Evolutionary conservation across 208 protist species (phyloP).

Genomic region (Leishmania tropica): DNA sequence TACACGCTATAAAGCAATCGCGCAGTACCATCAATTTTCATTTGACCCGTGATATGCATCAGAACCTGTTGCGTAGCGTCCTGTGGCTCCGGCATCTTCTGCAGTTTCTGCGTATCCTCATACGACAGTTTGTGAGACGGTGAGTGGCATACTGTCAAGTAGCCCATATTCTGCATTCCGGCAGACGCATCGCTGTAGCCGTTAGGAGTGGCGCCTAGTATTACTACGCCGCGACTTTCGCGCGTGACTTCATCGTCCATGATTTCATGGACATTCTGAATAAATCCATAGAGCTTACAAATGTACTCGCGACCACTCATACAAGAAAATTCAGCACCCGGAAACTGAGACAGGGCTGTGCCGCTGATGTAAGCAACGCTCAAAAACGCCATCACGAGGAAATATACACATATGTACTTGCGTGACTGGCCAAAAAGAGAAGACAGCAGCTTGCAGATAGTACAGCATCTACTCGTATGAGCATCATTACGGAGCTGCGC

Average conservation of each 20-base stretch:
- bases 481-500: neutral
- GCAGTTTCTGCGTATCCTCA: conserved; percentile 35
- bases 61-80: neutral
- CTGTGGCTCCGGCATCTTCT: neutral
- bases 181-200: neutral
- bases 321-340: conserved; percentile 36
- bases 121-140: conserved; percentile 70
- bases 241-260: conserved; percentile 38
- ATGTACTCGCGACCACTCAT: conserved; percentile 20
- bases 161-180: conserved; percentile 27
- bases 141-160: conserved; percentile 43
- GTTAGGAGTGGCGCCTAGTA: conserved; percentile 32
- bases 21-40: neutral
- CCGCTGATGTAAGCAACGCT: conserved; percentile 50
- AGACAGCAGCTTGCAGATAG: neutral
- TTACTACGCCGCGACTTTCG: conserved; percentile 33
- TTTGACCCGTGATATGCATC: conserved; percentile 36
- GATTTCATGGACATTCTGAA: conserved; percentile 28
- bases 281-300: conserved; percentile 46
- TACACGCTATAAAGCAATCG: conserved; percentile 26
- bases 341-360: conserved; percentile 46
- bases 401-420: no score
- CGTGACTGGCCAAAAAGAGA: neutral
- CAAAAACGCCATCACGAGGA: conserved; percentile 12
- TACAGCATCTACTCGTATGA: neutral